Evolutionary conservation across 495 filamentous ascomycete species (phyloP), one percentile per base, ranked within the genome.

Genomic region (Glutinoglossum americanum): DNA sequence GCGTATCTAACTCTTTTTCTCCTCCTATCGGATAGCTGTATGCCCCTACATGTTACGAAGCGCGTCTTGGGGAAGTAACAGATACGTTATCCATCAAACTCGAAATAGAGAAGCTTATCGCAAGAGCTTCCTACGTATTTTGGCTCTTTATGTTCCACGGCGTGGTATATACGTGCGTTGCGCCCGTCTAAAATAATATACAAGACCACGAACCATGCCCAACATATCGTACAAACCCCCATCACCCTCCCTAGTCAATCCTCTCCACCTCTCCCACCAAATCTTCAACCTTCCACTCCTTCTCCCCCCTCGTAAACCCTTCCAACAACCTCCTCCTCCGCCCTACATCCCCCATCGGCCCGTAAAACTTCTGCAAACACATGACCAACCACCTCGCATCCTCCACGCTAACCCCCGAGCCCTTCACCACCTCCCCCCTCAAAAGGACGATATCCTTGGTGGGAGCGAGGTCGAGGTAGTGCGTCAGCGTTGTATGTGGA

Each of bases 321-420:
- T 86, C 83, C 66, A 97, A 67, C 66, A 97, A 64, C 71, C 76
- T 68, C 70, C 70, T 79, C 70, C 79, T 71, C 68, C 69, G 69
- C 57, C 61, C 67, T 25, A 72, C n/a, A 73, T 71, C 59, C 28
- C 63, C 66, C 10, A 72, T 72, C 1, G 74, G 76, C 15, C 82
- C 87, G 66, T 97, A 98, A 68, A 97, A 98, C 69, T 87, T 82
- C 76, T 97, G 92, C 72, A 98, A 69, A 51, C 87, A 86, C 76
- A 94, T 85, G n/a, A 93, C 75, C 63, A 98, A 66, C 87, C 84
- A 95, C 67, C 77, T 79, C 27, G 84, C 88, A 65, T 97, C 83
- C 17, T 86, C 73, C 1, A 84, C 81, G 19, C 73, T 82, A 15
- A 96, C 79, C 1, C 92, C 90, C 9, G 81, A 67, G 1, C 84